Percentiles rank a stretch among this genome's conserved stretches.
phyloP scores from a whole-genome alignment of 2,329 filamentous ascomycete genomes.

The Xylaria sp. region DNA sequence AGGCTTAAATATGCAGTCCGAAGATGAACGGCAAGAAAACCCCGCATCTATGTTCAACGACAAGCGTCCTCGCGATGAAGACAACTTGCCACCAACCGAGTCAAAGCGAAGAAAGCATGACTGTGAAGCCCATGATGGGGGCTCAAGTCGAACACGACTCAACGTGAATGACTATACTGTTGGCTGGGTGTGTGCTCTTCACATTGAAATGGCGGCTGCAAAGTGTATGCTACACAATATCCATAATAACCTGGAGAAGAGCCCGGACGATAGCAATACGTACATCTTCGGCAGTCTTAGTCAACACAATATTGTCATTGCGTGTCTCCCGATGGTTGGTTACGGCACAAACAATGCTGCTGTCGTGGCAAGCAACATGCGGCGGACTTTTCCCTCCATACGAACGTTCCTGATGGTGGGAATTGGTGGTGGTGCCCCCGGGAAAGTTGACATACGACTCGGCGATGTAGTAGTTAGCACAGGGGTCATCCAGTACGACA shows the following conservation, averaged over 20 bases:
- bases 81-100: not conserved
- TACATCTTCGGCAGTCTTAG: constrained; percentile 41
- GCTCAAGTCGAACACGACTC: constrained; percentile 1
- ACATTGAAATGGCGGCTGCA: constrained; percentile 46
- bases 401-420: constrained; percentile 43
- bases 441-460: constrained; percentile 42
- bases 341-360: constrained; percentile 39
- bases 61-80: constrained; percentile 15
- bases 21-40: not conserved
- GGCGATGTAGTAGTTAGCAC: constrained; percentile 44
- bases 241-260: constrained; percentile 35
- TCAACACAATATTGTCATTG: constrained; percentile 36
- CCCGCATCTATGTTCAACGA: not conserved
- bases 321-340: constrained; percentile 36
- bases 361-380: constrained; percentile 37
- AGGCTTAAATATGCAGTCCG: not conserved
- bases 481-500: constrained; percentile 35
- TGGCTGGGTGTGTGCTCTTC: constrained; percentile 51
- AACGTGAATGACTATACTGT: constrained; percentile 44
- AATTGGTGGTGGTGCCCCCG: constrained; percentile 45
- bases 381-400: constrained; percentile 38
- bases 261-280: constrained; percentile 35
- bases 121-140: constrained; percentile 1
- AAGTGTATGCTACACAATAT: constrained; percentile 47
- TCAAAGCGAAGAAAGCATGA: constrained; percentile 22